A percentile compares a stretch with the other conserved stretches of the same genome.
These are phyloP conservation scores for Colletotrichum scovillei DNA, from an alignment of 2,329 filamentous ascomycete genomes.

Conservation along the genomic window DNA sequence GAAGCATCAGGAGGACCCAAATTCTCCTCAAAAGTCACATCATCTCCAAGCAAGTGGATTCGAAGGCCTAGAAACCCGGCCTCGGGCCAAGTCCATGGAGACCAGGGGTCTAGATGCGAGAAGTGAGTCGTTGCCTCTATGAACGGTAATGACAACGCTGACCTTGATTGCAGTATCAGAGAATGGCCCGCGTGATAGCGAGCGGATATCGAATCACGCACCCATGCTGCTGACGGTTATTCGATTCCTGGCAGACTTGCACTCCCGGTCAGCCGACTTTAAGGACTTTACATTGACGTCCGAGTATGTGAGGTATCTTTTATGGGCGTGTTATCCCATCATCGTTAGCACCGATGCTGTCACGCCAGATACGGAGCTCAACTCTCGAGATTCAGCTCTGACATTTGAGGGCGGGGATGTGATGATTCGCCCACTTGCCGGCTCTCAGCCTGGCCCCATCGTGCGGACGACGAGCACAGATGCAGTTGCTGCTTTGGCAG, in stretches of 20 bases:
- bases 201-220: slow-evolving; percentile 63
- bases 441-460: slow-evolving; percentile 74
- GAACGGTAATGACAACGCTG: slow-evolving; percentile 27
- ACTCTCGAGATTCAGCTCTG: slow-evolving; percentile 81
- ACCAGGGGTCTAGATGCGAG: slow-evolving; percentile 67
- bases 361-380: slow-evolving; percentile 86
- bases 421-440: slow-evolving; percentile 78
- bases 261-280: slow-evolving; percentile 81
- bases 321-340: slow-evolving; percentile 86
- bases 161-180: slow-evolving; percentile 42
- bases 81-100: slow-evolving; percentile 73
- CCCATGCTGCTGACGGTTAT: slow-evolving; percentile 80
- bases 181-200: slow-evolving; percentile 54
- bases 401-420: slow-evolving; percentile 90
- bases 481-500: slow-evolving; percentile 60
- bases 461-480: slow-evolving; percentile 75
- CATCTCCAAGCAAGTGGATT: slow-evolving; percentile 36
- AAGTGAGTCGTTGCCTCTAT: slow-evolving; percentile 51
- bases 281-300: slow-evolving; percentile 84
- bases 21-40: slow-evolving; percentile 55
- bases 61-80: slow-evolving; percentile 46
- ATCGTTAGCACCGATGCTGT: slow-evolving; percentile 89
- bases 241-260: slow-evolving; percentile 82
- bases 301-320: slow-evolving; percentile 82
- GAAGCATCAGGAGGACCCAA: slow-evolving; percentile 69